Evolutionary conservation across 371 early-diverging fungal genomes (phyloP), one percentile per base, ranked within the genome.

Genomic region (Vairimorpha apis): DNA sequence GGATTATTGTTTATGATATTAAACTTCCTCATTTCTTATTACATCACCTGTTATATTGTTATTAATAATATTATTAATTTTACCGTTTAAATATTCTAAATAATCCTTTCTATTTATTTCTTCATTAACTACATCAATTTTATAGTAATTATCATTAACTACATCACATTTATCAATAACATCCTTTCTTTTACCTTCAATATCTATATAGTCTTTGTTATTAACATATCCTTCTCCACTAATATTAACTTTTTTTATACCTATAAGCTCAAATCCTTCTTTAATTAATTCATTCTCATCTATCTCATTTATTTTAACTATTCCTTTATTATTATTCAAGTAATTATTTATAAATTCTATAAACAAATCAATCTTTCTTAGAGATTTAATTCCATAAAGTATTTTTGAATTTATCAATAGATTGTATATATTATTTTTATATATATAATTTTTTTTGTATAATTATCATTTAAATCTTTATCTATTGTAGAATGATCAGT

Each of bases 291-390:
- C 62, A 60, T 66, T 12, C 2, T 25, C 2, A 53, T 21, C 45
- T 7, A 27, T 25, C 13, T 33, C n/a, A 7, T 33, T 30, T 10
- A 65, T 33, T 29, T 51, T 18, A 5, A 47, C 35, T 7, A 65
- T 1, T 41, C 65, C 41, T 45, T 5, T 2, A 16, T 14, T 44
- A 18, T 41, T 56, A 37, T 29, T 21, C n/a, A 58, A 18, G 1
- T 58, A 5, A 53, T 16, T 47, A 1, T 23, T 14, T 8, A 58
- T n/a, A 63, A 33, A 38, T 38, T 44, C 55, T 3, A 12, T 25
- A 32, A 69, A 47, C 35, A 65, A 53, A 5, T 45, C 58, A 27
- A 44, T 12, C 18, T 71, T 71, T 64, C 72, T 63, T 23, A 71
- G 16, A 55, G 68, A 53, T 27, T 38, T 7, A 23, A 3, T 21